Evolutionary conservation across 441 rosid species (phyloP).

Genomic region (Capsella rubella): DNA sequence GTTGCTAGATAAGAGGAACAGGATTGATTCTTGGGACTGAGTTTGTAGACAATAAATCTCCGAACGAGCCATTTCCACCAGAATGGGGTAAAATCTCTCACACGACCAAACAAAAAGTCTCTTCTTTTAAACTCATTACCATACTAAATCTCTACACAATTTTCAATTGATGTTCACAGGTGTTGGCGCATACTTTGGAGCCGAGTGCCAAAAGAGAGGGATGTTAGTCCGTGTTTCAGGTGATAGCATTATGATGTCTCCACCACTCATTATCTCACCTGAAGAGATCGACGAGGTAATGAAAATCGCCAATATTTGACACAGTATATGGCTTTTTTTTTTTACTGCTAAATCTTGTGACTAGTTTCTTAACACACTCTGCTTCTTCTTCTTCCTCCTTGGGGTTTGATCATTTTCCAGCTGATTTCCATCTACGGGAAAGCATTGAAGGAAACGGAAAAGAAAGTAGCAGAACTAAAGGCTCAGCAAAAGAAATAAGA

Average conservation of each 20-base stretch:
- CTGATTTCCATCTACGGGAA: slow-evolving; percentile 68
- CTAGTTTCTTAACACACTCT: neutral
- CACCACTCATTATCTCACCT: slow-evolving; percentile 75
- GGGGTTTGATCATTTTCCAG: slow-evolving; percentile 45
- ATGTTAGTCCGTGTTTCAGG: slow-evolving; percentile 91
- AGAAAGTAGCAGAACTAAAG: slow-evolving; percentile 82
- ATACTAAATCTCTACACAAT: neutral
- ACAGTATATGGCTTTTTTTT: neutral
- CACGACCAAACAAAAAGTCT: neutral
- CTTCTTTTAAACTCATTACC: slow-evolving; percentile 16
- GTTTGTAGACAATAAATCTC: slow-evolving; percentile 86
- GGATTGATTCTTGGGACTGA: slow-evolving; percentile 94
- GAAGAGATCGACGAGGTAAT: slow-evolving; percentile 80
- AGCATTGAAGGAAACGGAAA: slow-evolving; percentile 80
- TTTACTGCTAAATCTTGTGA: slow-evolving; percentile 8
- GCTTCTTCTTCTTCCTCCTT: neutral
- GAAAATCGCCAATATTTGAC: neutral
- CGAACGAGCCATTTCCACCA: slow-evolving; percentile 84
- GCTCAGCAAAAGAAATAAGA: slow-evolving; percentile 58
- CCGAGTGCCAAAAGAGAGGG: slow-evolving; percentile 80
- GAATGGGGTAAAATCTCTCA: slow-evolving; percentile 82
- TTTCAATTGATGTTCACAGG: slow-evolving; percentile 46
- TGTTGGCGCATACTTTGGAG: slow-evolving; percentile 85
- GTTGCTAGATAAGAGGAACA: slow-evolving; percentile 83
- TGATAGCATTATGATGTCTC: slow-evolving; percentile 93